Conservation (phyloP, 2,329 filamentous ascomycete species). For the Nemania sp. region DNA sequence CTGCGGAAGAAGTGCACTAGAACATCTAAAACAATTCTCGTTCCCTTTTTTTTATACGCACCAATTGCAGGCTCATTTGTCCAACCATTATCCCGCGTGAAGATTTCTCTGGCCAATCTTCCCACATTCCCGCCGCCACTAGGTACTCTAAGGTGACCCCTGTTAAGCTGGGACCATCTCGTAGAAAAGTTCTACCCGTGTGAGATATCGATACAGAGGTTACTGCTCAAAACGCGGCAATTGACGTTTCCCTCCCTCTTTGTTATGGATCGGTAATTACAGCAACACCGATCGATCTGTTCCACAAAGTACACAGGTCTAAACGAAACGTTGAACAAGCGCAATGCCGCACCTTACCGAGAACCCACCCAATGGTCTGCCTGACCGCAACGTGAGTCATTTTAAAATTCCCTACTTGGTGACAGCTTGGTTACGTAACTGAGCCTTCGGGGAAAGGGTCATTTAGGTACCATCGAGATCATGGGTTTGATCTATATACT, state of each 20-base stretch:
- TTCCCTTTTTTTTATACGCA: not conserved
- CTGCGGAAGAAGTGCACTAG: not conserved
- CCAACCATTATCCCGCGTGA: too few relatives aligned
- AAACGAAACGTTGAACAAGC: constrained; percentile 10
- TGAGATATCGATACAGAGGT: not conserved
- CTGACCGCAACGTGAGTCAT: not conserved
- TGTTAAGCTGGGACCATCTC: not conserved
- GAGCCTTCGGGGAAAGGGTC: not conserved
- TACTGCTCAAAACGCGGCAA: not conserved
- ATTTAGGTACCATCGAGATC: too few relatives aligned
- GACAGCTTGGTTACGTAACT: not conserved
- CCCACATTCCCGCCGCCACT: not conserved
- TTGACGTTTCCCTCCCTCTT: not conserved
- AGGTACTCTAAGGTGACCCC: not conserved
- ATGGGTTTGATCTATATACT: too few relatives aligned
- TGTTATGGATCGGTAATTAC: constrained; percentile 1
- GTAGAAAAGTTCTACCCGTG: not conserved
- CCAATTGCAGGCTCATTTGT: too few relatives aligned
- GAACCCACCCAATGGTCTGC: constrained; percentile 29
- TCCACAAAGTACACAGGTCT: too few relatives aligned
- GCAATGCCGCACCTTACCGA: constrained; percentile 34
- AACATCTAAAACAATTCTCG: not conserved
- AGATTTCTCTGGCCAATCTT: too few relatives aligned
- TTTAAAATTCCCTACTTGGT: not conserved
- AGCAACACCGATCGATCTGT: constrained; percentile 11